Conservation (phyloP, 2,329 filamentous ascomycete genomes). For the Sphaerostilbella broomeana region DNA sequence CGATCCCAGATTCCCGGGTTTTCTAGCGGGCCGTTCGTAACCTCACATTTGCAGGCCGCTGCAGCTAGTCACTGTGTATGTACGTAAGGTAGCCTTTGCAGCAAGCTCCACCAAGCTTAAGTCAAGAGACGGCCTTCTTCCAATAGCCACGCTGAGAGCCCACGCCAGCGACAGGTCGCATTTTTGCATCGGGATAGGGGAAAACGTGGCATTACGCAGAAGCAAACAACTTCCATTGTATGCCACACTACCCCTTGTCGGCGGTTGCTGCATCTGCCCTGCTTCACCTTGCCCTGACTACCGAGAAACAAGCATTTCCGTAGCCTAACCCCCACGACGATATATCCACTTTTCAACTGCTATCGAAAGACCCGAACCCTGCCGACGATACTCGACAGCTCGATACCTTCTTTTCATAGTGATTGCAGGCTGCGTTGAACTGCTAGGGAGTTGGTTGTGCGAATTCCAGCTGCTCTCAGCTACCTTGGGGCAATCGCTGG, state of each 20-base stretch:
- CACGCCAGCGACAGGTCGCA: neutral
- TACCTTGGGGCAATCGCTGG: too few relatives aligned
- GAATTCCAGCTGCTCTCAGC: too few relatives aligned
- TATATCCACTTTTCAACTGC: neutral
- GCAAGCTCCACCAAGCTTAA: slow-evolving; percentile 9
- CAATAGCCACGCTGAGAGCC: neutral
- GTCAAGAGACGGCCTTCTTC: neutral
- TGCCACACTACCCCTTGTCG: neutral
- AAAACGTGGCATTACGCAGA: slow-evolving; percentile 1
- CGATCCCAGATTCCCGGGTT: slow-evolving; percentile 16
- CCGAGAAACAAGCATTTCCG: too few relatives aligned
- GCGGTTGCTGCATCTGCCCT: neutral
- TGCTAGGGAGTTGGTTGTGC: too few relatives aligned
- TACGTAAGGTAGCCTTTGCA: too few relatives aligned
- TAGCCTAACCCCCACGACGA: too few relatives aligned
- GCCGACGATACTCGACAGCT: too few relatives aligned
- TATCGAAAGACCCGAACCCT: too few relatives aligned
- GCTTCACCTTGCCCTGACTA: neutral
- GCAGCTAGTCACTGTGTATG: too few relatives aligned
- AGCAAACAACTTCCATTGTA: neutral
- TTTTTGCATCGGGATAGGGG: neutral
- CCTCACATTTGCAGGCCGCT: slow-evolving; percentile 10
- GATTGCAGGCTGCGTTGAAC: too few relatives aligned
- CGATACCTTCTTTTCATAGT: too few relatives aligned
- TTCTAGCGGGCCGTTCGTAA: slow-evolving; percentile 21